These are phyloP conservation scores for Toxoplasma gondii DNA, from an alignment of 169 alveolate genomes.

Conservation along the genomic window DNA sequence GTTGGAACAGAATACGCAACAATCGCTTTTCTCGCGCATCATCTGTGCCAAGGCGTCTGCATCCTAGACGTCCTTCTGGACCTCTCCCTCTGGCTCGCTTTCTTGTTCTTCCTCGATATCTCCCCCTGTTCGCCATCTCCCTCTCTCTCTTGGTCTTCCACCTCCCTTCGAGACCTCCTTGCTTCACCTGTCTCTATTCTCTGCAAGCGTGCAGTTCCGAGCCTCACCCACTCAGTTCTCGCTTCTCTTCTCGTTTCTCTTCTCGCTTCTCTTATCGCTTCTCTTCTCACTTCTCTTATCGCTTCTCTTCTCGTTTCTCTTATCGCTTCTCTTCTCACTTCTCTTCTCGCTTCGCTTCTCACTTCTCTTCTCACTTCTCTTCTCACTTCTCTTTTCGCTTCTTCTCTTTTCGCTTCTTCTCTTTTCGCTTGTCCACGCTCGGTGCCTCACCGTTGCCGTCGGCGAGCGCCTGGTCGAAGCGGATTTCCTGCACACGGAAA, in stretches of 20 bases:
- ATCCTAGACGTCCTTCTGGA: neutral
- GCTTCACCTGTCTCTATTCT: no score
- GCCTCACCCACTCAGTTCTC: no score
- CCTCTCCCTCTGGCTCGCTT: no score
- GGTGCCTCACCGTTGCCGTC: neutral
- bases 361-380: no score
- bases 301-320: neutral
- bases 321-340: neutral
- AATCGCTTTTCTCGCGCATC: neutral
- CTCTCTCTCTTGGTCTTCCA: neutral
- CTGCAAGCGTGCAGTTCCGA: no score
- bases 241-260: neutral
- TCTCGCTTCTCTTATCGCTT: neutral
- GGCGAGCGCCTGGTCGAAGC: neutral
- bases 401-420: neutral
- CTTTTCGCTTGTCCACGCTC: neutral
- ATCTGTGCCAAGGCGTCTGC: neutral
- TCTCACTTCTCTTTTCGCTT: neutral
- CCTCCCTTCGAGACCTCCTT: neutral
- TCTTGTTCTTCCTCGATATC: neutral
- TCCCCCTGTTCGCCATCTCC: neutral
- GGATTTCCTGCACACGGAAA: slow-evolving; percentile 1
- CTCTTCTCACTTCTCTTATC: neutral
- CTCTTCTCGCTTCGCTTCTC: neutral
- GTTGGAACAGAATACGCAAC: neutral